Evolutionary conservation across 208 protist species (phyloP), one percentile per base, ranked within the genome.

Genomic region (Strigomonas culicis): DNA sequence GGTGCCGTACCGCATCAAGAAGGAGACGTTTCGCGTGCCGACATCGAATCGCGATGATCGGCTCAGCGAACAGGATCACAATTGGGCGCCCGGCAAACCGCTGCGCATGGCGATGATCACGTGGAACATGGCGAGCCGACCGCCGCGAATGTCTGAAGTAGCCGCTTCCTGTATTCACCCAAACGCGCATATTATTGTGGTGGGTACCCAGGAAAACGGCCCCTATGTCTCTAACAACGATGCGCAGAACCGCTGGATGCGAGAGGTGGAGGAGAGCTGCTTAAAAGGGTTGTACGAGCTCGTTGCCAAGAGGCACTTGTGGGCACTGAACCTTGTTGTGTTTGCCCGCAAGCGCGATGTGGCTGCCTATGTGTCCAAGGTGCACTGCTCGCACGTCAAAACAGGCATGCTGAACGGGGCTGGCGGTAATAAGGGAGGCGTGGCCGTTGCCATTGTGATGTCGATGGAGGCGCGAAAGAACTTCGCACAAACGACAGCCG

Each of bases 401-500:
- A 86, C 83, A 2, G 82, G 82, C 13, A 56, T 93, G 53, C 36
- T 78, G 4, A 76, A 68, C 1, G 90, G 90, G 30, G 41, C 79
- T 4, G 60, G 92, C 34, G 97, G 94, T 17, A 98, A 98, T 76
- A 98, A 98, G 68, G 97, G 97, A 43, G 95, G 86, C 10, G 83
- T 97, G 17, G 92, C 84, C 0, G 72, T 98, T 2, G 69, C 70
- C 0, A 61, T 98, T 17, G 63, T 63, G 0, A 24, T 97, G 10
- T 88, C 83, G 0, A 68, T 92, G 75, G 62, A 39, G 22, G n/a
- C n/a, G n/a, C n/a, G n/a, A n/a, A n/a, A n/a, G n/a, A n/a, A n/a
- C n/a, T n/a, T n/a, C n/a, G n/a, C n/a, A n/a, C n/a, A n/a, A n/a
- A n/a, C n/a, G n/a, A n/a, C n/a, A n/a, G n/a, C n/a, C n/a, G n/a